Percentiles rank a stretch among this genome's conserved stretches.
These are phyloP conservation scores for Penicillium sp. DNA, from an alignment of 2,329 filamentous ascomycete species.

Conservation along the genomic window DNA sequence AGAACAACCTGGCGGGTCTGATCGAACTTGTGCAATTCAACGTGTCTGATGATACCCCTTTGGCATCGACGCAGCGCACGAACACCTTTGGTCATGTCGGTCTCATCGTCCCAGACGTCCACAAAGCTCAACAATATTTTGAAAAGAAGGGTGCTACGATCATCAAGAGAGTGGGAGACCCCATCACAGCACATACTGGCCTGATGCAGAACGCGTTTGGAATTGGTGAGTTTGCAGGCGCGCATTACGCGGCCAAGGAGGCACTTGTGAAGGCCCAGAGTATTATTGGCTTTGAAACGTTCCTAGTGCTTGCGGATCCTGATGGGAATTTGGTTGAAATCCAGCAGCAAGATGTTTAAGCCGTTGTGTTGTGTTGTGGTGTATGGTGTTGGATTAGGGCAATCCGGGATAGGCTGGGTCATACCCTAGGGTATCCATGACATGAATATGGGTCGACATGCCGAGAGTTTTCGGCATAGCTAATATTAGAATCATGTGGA, in stretches of 20 bases:
- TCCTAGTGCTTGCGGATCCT: conserved; percentile 13
- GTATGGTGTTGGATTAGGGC: background rate
- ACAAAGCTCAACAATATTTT: conserved; percentile 28
- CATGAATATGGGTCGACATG: too few relatives aligned
- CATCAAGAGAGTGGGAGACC: conserved; percentile 5
- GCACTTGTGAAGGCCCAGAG: conserved; percentile 9
- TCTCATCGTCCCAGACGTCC: conserved; percentile 40
- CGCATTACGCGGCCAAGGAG: conserved; percentile 12
- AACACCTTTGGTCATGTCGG: conserved; percentile 44
- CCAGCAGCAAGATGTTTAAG: conserved; percentile 7
- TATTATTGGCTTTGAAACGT: conserved; percentile 11
- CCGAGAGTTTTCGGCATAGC: too few relatives aligned
- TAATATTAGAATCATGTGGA: too few relatives aligned
- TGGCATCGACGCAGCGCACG: conserved; percentile 23
- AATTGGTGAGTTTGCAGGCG: conserved; percentile 7
- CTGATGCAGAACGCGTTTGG: conserved; percentile 13
- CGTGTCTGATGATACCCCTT: conserved; percentile 21
- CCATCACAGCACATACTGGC: conserved; percentile 5
- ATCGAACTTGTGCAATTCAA: conserved; percentile 37
- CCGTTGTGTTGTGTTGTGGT: background rate
- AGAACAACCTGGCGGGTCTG: conserved; percentile 28
- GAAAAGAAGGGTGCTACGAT: conserved; percentile 3
- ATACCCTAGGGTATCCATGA: too few relatives aligned
- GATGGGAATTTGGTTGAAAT: conserved; percentile 14
- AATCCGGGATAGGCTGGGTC: too few relatives aligned